Evolutionary conservation across 2,329 filamentous ascomycete genomes (phyloP), one percentile per base, ranked within the genome.

Genomic region (Trichoderma guizhouense): DNA sequence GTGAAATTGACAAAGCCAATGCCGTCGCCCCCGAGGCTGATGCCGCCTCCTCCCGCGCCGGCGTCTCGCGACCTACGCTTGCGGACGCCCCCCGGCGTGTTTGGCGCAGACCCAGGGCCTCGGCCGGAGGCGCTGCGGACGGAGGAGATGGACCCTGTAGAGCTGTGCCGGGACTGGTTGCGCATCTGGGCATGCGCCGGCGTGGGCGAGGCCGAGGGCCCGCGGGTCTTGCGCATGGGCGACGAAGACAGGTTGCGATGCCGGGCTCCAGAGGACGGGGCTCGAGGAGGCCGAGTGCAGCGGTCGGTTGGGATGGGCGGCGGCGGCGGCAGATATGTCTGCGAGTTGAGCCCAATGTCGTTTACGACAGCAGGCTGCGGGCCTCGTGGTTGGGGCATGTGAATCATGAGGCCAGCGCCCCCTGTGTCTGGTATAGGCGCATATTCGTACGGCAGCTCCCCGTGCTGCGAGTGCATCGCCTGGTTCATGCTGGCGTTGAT

Each of bases 1-100:
- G 95, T 98, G 82, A 93, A 97, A 81, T 98, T 98, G 74, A 97
- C 93, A 78, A 98, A 98, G 12, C 88, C 87, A 9, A 88, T 83
- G 3, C 77, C 77, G 3, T 79, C 78, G 11, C 75, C 76, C 3
- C 12, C 26, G n/a, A 68, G 55, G 60, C 78, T 72, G 72, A 76
- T 62, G n/a, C 69, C 72, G 67, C 67, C 78, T 24, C 76, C 78
- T 34, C 76, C 73, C 18, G 78, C 78, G 71, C 81, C 80, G 12
- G 78, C 75, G 68, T 82, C 79, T 39, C 82, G 79, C 7, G 82
- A 82, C 21, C 82, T 77, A 9, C 82, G 79, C 76, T 83, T 83
- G 73, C 80, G 80, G 57, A 83, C 80, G 73, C 80, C 79, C 32
- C 81, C 82, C 7, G 81, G 79, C 8, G 82, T 82, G n/a, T 81